Evolutionary conservation across 306 rosid species (phyloP).

Genomic region (Lablab purpureus): DNA sequence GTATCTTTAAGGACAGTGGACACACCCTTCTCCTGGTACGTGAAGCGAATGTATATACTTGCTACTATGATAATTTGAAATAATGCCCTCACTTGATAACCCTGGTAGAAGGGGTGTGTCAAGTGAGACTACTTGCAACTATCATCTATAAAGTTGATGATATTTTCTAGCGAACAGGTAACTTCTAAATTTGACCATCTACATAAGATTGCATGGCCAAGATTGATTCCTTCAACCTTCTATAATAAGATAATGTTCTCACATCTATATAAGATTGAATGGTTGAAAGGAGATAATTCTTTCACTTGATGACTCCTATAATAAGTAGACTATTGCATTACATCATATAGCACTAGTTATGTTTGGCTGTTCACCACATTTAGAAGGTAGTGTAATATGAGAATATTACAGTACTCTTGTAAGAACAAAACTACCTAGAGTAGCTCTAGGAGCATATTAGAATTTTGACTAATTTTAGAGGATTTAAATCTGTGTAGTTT

Average conservation of each 20-base stretch:
- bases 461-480: not conserved
- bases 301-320: not conserved
- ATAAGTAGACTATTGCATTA: not conserved
- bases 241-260: slow-evolving; percentile 7
- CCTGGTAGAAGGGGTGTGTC: not conserved
- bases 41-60: slow-evolving; percentile 35
- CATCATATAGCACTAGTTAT: not conserved
- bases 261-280: slow-evolving; percentile 12
- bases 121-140: slow-evolving; percentile 7
- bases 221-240: not conserved
- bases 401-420: not conserved
- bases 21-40: slow-evolving; percentile 95
- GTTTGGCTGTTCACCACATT: not conserved
- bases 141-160: not conserved
- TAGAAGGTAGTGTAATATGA: not conserved
- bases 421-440: not conserved
- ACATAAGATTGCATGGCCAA: not conserved
- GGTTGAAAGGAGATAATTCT: not conserved
- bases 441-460: not conserved
- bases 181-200: slow-evolving; percentile 35
- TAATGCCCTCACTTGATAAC: not conserved
- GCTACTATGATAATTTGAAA: slow-evolving; percentile 6
- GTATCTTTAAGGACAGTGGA: slow-evolving; percentile 78
- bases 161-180: not conserved
- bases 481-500: not conserved